These are phyloP conservation scores for Phytophthora parvispora DNA, from an alignment of 352 stramenopile species.

Conservation along the genomic window DNA sequence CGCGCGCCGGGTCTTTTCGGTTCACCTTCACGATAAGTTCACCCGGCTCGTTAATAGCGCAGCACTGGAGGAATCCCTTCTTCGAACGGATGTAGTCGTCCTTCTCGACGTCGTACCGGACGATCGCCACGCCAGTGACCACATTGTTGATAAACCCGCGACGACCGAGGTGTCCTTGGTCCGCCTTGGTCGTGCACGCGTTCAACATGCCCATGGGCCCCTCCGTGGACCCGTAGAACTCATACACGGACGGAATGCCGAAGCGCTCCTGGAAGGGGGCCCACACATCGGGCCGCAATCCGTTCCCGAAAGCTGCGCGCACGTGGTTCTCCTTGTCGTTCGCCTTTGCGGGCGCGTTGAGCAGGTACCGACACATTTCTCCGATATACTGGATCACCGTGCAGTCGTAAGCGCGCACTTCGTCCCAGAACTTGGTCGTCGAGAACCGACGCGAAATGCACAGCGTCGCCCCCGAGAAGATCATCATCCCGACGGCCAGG, in stretches of 20 bases:
- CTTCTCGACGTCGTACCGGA: constrained; percentile 81
- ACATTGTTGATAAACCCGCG: constrained; percentile 63
- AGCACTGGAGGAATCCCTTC: constrained; percentile 64
- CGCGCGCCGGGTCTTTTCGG: constrained; percentile 54
- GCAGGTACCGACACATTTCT: constrained; percentile 91
- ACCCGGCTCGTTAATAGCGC: constrained; percentile 67
- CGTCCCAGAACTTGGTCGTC: constrained; percentile 77
- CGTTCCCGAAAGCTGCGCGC: constrained; percentile 92
- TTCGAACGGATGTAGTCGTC: constrained; percentile 72
- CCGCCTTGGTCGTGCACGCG: constrained; percentile 60
- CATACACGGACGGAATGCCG: constrained; percentile 84
- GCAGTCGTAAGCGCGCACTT: constrained; percentile 71
- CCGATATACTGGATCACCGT: constrained; percentile 94
- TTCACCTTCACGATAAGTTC: constrained; percentile 81
- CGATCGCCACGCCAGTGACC: constrained; percentile 75
- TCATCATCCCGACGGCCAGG: constrained; percentile 83
- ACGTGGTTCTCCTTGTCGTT: constrained; percentile 78
- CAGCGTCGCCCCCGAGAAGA: constrained; percentile 79
- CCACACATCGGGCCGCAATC: constrained; percentile 92
- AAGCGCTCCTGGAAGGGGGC: constrained; percentile 89
- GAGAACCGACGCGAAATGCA: constrained; percentile 86
- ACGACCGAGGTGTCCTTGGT: constrained; percentile 75
- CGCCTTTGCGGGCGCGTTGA: constrained; percentile 55
- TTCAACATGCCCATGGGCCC: constrained; percentile 88
- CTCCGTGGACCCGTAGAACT: constrained; percentile 96